These are phyloP conservation scores for Scedosporium boydii DNA, from an alignment of 2,329 filamentous ascomycete species.

Conservation along the genomic window DNA sequence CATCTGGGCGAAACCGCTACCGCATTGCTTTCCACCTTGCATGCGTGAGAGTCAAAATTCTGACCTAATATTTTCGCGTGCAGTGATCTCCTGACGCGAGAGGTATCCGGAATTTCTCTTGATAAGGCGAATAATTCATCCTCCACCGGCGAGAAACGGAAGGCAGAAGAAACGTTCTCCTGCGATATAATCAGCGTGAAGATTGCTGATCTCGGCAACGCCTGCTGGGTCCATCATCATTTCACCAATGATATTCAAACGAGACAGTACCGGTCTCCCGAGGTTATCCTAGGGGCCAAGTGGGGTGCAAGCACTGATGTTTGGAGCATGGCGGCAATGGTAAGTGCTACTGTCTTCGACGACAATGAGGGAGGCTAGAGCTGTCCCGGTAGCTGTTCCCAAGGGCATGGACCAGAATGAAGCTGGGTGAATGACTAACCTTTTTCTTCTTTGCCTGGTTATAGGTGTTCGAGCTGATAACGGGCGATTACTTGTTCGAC, in stretches of 20 bases:
- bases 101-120: constrained; percentile 89
- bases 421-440: not conserved
- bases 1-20: not conserved
- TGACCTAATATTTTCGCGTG: not conserved
- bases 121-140: constrained; percentile 57
- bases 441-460: not conserved
- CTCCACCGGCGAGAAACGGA: constrained; percentile 50
- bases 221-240: constrained; percentile 97
- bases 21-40: too few species aligned
- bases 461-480: constrained; percentile 88
- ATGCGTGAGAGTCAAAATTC: not conserved
- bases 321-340: constrained; percentile 99
- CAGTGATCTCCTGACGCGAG: constrained; percentile 81
- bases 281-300: constrained; percentile 92
- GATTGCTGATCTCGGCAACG: constrained; percentile 95
- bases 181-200: constrained; percentile 89
- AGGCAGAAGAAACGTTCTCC: constrained; percentile 45
- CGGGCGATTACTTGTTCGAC: constrained; percentile 96
- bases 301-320: constrained; percentile 99
- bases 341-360: constrained; percentile 33
- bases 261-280: constrained; percentile 89
- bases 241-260: constrained; percentile 99
- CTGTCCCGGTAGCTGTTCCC: too few species aligned
- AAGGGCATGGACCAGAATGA: too few species aligned
- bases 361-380: too few species aligned